A percentile compares a stretch with the other conserved stretches of the same genome.
Evolutionary conservation across 192 early-diverging fungal genomes (phyloP).

Genomic region (Umbelopsis ramanniana): DNA sequence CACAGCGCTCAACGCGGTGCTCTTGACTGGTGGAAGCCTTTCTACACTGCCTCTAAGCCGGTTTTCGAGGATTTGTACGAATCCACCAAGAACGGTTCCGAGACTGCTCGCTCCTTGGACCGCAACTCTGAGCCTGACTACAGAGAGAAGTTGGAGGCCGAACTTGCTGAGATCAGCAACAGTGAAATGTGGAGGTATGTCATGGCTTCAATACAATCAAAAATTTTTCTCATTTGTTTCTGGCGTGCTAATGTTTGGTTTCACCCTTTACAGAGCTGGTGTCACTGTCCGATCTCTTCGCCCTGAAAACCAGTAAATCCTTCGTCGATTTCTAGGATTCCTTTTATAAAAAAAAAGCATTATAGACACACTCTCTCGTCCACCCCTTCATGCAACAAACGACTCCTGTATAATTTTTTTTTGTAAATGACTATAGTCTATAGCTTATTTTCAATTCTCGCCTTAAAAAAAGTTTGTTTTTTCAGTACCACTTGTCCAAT

Average conservation of each 20-base stretch:
- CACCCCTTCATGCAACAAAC: not conserved
- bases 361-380: not conserved
- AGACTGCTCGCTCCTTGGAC: conserved; percentile 82
- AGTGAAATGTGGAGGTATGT: conserved; percentile 85
- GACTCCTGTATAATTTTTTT: conserved; percentile 6
- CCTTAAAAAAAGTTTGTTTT: not conserved
- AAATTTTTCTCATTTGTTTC: not conserved
- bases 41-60: conserved; percentile 92
- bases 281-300: conserved; percentile 85
- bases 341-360: conserved; percentile 1
- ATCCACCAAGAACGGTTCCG: conserved; percentile 83
- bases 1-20: conserved; percentile 87
- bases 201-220: not conserved
- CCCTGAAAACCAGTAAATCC: conserved; percentile 77
- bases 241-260: not conserved
- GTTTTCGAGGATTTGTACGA: conserved; percentile 92
- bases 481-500: not conserved
- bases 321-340: not conserved
- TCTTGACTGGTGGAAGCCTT: conserved; percentile 95
- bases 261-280: conserved; percentile 56
- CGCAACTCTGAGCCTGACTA: conserved; percentile 93
- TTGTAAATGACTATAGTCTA: conserved; percentile 1
- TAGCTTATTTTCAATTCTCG: not conserved
- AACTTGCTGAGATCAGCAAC: conserved; percentile 88
- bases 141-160: conserved; percentile 89